Percentiles rank a stretch among this genome's conserved stretches.
Conservation (phyloP, 345 rosid genomes). For the Microthlaspi erraticum region DNA sequence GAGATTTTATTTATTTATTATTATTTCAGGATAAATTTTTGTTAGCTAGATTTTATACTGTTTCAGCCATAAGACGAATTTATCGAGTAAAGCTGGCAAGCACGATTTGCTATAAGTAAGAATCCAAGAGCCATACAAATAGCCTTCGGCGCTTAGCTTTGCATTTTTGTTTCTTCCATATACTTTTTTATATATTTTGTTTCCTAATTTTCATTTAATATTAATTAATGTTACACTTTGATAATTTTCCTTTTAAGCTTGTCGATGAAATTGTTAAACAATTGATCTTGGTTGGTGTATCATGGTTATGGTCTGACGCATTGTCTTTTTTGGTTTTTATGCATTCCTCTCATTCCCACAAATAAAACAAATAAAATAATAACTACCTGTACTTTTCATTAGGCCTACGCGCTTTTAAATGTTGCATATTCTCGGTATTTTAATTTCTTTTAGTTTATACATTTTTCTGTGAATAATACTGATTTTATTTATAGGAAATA, state of each 20-base stretch:
- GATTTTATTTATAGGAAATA: neutral
- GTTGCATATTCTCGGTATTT: conserved; percentile 25
- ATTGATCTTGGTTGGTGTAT: conserved; percentile 47
- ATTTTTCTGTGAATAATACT: conserved; percentile 20
- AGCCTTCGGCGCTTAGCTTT: conserved; percentile 35
- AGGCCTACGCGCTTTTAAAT: conserved; percentile 47
- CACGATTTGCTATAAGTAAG: conserved; percentile 77
- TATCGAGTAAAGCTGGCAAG: conserved; percentile 76
- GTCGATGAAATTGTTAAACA: conserved; percentile 26
- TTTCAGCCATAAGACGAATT: conserved; percentile 47
- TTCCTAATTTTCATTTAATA: neutral
- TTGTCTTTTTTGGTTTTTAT: conserved; percentile 38
- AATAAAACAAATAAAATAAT: conserved; percentile 32
- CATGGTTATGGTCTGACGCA: conserved; percentile 43
- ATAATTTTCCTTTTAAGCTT: neutral
- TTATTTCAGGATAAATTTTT: conserved; percentile 20
- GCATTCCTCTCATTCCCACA: conserved; percentile 33
- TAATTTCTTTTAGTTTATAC: conserved; percentile 17
- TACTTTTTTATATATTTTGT: conserved; percentile 9
- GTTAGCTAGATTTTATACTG: conserved; percentile 49
- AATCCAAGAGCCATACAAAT: conserved; percentile 66
- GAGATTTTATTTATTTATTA: conserved; percentile 27
- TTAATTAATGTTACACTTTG: neutral
- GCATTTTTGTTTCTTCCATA: neutral
- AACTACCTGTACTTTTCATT: conserved; percentile 48